Percentiles rank a stretch among this genome's conserved stretches.
phyloP scores from a whole-genome alignment of 306 rosid species.

The Quercus agrifolia region DNA sequence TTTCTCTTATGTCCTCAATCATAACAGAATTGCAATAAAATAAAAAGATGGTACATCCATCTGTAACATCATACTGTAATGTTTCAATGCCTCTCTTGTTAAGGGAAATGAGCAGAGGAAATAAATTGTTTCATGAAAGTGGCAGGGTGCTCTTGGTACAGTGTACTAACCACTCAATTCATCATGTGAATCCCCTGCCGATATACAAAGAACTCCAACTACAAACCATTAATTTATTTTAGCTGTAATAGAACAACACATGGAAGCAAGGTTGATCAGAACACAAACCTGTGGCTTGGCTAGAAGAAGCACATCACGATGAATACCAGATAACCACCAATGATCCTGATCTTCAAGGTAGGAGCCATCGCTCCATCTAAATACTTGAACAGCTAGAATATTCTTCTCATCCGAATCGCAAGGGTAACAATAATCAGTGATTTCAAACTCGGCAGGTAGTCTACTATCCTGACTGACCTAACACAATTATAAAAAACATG shows the following conservation, averaged over 20 bases:
- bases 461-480: slow-evolving; percentile 92
- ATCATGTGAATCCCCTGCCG: neutral
- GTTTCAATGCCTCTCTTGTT: neutral
- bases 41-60: neutral
- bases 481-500: slow-evolving; percentile 33
- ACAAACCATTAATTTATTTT: neutral
- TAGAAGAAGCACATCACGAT: slow-evolving; percentile 90
- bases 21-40: neutral
- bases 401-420: slow-evolving; percentile 61
- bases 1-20: neutral
- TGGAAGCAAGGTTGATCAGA: slow-evolving; percentile 6
- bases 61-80: neutral
- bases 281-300: slow-evolving; percentile 79
- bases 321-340: slow-evolving; percentile 94
- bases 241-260: neutral
- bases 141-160: neutral
- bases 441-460: slow-evolving; percentile 95
- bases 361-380: slow-evolving; percentile 94
- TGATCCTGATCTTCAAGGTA: slow-evolving; percentile 99
- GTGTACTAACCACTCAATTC: neutral
- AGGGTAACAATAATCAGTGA: slow-evolving; percentile 78
- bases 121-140: neutral
- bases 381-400: slow-evolving; percentile 87
- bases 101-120: neutral
- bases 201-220: neutral